Conservation (phyloP, 805 yeast species). For the Candida koratica region DNA sequence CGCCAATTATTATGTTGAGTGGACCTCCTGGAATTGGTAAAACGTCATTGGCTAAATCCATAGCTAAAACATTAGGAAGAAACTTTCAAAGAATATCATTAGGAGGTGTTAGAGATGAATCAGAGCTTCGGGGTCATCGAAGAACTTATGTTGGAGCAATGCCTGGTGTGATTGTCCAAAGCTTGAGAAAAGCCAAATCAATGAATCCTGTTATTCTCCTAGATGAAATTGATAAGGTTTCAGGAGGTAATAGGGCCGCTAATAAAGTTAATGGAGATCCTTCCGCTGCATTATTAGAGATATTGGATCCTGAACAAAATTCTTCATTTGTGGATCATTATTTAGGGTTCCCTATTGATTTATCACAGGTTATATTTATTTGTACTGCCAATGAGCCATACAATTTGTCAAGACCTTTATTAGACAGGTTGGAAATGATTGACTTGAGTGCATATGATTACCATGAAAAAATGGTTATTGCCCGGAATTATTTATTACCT, state of each 20-base stretch:
- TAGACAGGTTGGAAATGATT: slow-evolving; percentile 82
- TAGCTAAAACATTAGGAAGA: slow-evolving; percentile 70
- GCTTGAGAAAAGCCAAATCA: slow-evolving; percentile 66
- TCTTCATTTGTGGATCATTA: slow-evolving; percentile 74
- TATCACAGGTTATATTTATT: slow-evolving; percentile 74
- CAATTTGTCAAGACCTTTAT: slow-evolving; percentile 68
- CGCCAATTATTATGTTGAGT: slow-evolving; percentile 77
- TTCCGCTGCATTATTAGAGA: slow-evolving; percentile 83
- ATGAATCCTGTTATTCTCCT: slow-evolving; percentile 81
- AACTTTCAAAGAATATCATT: slow-evolving; percentile 75
- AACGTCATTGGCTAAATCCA: slow-evolving; percentile 78
- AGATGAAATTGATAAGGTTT: slow-evolving; percentile 82
- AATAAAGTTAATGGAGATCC: slow-evolving; percentile 73
- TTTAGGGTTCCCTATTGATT: slow-evolving; percentile 78
- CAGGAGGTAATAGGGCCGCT: slow-evolving; percentile 47
- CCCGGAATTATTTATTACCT: slow-evolving; percentile 64
- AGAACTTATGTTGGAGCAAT: slow-evolving; percentile 89
- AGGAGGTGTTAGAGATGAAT: slow-evolving; percentile 86
- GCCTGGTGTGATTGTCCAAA: slow-evolving; percentile 81
- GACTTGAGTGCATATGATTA: slow-evolving; percentile 76
- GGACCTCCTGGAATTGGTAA: slow-evolving; percentile 97
- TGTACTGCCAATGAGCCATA: slow-evolving; percentile 82
- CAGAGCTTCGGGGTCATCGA: slow-evolving; percentile 86
- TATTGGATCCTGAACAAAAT: slow-evolving; percentile 88
- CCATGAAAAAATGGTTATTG: slow-evolving; percentile 72